Conservation (phyloP, 805 yeast species). For the Teunomyces stri region DNA sequence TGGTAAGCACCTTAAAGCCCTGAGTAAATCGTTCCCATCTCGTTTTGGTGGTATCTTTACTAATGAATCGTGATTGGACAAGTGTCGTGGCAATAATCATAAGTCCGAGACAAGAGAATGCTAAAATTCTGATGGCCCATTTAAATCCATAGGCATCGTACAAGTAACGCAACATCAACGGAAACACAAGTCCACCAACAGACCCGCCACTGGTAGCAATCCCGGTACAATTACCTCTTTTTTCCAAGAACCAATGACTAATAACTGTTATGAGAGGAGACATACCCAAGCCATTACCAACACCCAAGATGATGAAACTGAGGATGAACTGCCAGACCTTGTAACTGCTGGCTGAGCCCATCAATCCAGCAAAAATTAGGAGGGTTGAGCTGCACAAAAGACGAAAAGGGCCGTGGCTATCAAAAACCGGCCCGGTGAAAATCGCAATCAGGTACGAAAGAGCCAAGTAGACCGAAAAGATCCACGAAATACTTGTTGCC, state of each 20-base stretch:
- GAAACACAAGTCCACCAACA: constrained; percentile 20
- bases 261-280: constrained; percentile 61
- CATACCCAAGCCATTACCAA: constrained; percentile 59
- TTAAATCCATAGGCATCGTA: constrained; percentile 17
- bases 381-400: constrained; percentile 44
- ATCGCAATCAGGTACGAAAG: constrained; percentile 49
- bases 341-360: constrained; percentile 56
- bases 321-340: constrained; percentile 60
- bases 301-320: constrained; percentile 54
- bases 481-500: constrained; percentile 57
- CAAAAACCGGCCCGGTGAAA: constrained; percentile 61
- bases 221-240: constrained; percentile 62
- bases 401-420: constrained; percentile 52
- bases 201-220: constrained; percentile 49
- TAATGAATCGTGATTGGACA: constrained; percentile 25
- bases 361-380: constrained; percentile 46
- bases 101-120: constrained; percentile 28
- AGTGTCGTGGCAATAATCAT: constrained; percentile 23
- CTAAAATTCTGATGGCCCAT: constrained; percentile 40
- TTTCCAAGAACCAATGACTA: constrained; percentile 62
- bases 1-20: constrained; percentile 7
- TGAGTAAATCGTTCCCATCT: constrained; percentile 19
- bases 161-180: constrained; percentile 15
- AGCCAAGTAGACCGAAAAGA: constrained; percentile 56
- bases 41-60: background rate